A percentile compares a stretch with the other conserved stretches of the same genome.
Evolutionary conservation across 805 yeast species (phyloP).

Genomic region (Yarrowia deformans): DNA sequence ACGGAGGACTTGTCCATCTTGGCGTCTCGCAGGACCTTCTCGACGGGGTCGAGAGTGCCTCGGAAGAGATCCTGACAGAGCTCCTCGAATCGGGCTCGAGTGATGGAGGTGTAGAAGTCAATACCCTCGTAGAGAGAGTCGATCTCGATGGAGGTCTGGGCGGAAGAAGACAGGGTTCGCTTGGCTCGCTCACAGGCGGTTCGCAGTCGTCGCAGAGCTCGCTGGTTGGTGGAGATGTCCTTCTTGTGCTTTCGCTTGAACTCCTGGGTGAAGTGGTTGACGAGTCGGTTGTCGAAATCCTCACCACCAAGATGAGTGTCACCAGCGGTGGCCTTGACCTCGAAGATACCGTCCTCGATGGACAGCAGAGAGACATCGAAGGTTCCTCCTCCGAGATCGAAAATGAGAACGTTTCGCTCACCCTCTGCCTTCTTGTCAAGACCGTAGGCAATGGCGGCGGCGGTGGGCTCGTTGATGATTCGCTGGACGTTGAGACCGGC

Average conservation of each 20-base stretch:
- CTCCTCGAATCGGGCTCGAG: conserved; percentile 98
- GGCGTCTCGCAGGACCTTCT: conserved; percentile 90
- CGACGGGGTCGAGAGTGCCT: conserved; percentile 93
- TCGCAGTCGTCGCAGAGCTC: conserved; percentile 98
- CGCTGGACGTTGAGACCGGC: conserved; percentile 95
- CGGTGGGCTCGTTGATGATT: conserved; percentile 97
- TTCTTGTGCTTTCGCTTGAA: conserved; percentile 98
- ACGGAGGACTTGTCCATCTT: conserved; percentile 88
- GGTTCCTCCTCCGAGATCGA: conserved; percentile 99
- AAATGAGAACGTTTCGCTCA: conserved; percentile 89
- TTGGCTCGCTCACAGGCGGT: conserved; percentile 99
- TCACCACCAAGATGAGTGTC: conserved; percentile 98
- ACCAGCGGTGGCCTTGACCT: conserved; percentile 93
- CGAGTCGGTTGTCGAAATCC: conserved; percentile 97
- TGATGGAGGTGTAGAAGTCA: conserved; percentile 94
- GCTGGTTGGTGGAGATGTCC: conserved; percentile 90
- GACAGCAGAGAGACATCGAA: conserved; percentile 94
- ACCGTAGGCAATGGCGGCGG: conserved; percentile 99
- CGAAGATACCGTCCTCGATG: conserved; percentile 95
- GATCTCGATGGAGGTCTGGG: conserved; percentile 93
- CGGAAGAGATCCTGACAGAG: conserved; percentile 93
- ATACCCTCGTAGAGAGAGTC: conserved; percentile 94
- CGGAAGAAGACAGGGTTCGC: conserved; percentile 96
- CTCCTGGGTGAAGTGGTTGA: conserved; percentile 89
- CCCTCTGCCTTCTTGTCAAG: conserved; percentile 67